Evolutionary conservation across 441 rosid genomes (phyloP).

Genomic region (Arabidopsis lyrata): DNA sequence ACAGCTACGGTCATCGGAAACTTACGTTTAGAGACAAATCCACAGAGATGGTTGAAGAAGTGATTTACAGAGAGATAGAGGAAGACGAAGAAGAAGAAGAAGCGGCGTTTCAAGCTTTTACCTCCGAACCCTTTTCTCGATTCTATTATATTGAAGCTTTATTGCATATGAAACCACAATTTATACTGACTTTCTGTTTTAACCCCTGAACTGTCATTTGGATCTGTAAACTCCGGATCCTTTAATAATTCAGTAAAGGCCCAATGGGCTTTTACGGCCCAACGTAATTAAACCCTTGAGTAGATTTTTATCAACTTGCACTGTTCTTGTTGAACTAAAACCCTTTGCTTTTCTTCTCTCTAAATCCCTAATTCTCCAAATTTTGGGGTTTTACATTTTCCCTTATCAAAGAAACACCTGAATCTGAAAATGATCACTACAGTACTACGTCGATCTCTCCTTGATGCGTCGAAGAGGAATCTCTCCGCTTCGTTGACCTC

Average conservation of each 20-base stretch:
- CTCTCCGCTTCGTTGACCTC: slow-evolving; percentile 49
- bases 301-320: neutral
- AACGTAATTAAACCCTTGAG: neutral
- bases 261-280: neutral
- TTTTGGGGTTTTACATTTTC: slow-evolving; percentile 30
- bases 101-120: slow-evolving; percentile 17
- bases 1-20: neutral
- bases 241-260: neutral
- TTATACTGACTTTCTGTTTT: neutral
- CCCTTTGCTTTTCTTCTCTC: slow-evolving; percentile 25
- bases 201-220: neutral
- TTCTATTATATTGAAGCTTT: neutral
- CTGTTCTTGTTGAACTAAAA: slow-evolving; percentile 7
- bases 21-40: slow-evolving; percentile 19
- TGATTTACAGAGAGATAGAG: neutral
- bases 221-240: neutral
- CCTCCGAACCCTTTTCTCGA: slow-evolving; percentile 4
- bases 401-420: slow-evolving; percentile 10
- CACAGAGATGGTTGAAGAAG: slow-evolving; percentile 7
- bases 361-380: slow-evolving; percentile 43
- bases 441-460: slow-evolving; percentile 49
- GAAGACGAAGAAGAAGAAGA: neutral
- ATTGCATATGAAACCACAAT: neutral
- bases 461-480: slow-evolving; percentile 39
- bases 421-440: slow-evolving; percentile 49